Conservation (phyloP, 371 early-diverging fungal genomes). For the Mucor mucedo region DNA sequence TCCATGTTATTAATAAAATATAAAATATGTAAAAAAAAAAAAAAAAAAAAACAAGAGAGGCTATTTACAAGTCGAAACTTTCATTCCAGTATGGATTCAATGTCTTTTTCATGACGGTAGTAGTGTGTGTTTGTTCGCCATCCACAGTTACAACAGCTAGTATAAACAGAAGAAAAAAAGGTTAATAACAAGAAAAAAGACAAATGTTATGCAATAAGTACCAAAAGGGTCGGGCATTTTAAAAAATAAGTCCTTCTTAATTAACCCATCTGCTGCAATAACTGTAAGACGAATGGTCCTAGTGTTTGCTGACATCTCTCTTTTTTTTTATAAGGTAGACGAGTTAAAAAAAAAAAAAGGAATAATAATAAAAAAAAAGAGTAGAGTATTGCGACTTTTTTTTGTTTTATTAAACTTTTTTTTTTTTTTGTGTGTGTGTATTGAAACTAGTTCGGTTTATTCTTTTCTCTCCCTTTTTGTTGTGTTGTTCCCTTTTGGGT, state of each 20-base stretch:
- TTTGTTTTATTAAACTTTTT: no score
- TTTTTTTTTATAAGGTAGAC: background rate
- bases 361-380: no score
- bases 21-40: background rate
- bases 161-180: no score
- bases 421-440: no score
- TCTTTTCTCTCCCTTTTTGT: no score
- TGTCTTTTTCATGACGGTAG: conserved; percentile 78
- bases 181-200: conserved; percentile 57
- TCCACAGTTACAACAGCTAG: conserved; percentile 90
- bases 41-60: conserved; percentile 21
- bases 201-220: conserved; percentile 44
- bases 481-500: no score
- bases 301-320: conserved; percentile 34
- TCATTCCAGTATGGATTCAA: conserved; percentile 87
- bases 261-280: conserved; percentile 91
- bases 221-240: conserved; percentile 66
- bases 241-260: conserved; percentile 88
- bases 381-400: no score
- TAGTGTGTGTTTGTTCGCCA: conserved; percentile 89
- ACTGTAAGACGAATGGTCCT: conserved; percentile 62
- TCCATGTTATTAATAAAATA: background rate
- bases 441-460: no score
- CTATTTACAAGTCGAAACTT: conserved; percentile 69
- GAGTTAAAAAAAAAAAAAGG: background rate